Conservation (phyloP, 108 stramenopile species). For the Pseudonitzschia pungens region DNA sequence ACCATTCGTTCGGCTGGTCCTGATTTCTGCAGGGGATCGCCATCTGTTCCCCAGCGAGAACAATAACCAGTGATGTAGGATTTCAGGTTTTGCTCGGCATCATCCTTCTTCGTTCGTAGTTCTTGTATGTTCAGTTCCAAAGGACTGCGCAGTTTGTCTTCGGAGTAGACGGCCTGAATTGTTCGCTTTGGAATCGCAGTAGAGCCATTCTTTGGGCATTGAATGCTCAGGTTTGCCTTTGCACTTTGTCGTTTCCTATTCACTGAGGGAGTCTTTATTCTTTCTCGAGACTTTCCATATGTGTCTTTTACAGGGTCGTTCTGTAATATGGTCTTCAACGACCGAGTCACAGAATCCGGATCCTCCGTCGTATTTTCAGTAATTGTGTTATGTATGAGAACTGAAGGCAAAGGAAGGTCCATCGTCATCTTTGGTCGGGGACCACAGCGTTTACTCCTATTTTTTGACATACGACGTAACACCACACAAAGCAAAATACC, state of each 20-base stretch:
- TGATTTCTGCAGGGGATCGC: background rate
- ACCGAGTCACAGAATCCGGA: background rate
- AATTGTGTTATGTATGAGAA: background rate
- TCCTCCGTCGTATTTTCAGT: background rate
- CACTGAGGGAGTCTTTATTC: too few relatives aligned
- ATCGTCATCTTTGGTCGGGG: background rate
- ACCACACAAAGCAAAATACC: background rate
- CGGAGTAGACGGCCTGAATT: slow-evolving; percentile 5
- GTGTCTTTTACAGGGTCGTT: background rate
- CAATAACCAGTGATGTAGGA: background rate
- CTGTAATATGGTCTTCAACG: background rate
- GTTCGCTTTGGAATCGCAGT: background rate
- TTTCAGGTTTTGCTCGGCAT: background rate
- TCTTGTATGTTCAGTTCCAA: background rate
- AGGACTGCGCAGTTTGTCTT: background rate
- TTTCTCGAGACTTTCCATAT: background rate
- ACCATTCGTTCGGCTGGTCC: background rate
- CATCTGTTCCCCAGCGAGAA: background rate
- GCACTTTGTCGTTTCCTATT: background rate
- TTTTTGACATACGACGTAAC: background rate
- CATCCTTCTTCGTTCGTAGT: background rate
- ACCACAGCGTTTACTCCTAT: background rate
- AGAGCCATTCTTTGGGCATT: too few relatives aligned
- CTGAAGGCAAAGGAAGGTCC: background rate
- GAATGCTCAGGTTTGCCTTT: background rate